These are phyloP conservation scores for Monosporascus cannonballus DNA, from an alignment of 2,329 filamentous ascomycete genomes.

Conservation along the genomic window DNA sequence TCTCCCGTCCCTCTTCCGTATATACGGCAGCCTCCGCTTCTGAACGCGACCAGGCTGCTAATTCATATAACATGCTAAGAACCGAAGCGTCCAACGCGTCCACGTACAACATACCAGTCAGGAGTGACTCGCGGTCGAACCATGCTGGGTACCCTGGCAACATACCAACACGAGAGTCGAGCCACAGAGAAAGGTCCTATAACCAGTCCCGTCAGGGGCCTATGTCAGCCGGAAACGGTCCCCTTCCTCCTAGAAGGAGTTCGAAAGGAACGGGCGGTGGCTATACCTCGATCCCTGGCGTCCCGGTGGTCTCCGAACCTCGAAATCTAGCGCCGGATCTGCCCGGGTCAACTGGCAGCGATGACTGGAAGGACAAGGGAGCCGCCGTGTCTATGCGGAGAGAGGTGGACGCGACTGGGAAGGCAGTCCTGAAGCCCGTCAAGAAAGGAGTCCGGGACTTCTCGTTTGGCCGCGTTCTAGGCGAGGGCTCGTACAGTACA, in stretches of 20 bases:
- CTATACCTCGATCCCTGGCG: conserved; percentile 38
- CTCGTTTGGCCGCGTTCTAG: conserved; percentile 81
- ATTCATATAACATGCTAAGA: conserved; percentile 38
- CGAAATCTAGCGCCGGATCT: conserved; percentile 32
- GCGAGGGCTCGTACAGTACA: conserved; percentile 96
- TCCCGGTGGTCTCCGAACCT: conserved; percentile 31
- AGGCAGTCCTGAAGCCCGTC: conserved; percentile 72
- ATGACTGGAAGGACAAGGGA: conserved; percentile 94
- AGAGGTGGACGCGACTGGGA: conserved; percentile 80
- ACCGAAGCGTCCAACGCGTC: conserved; percentile 55
- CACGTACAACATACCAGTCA: conserved; percentile 46
- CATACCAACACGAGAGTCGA: conserved; percentile 61
- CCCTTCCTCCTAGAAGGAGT: conserved; percentile 67
- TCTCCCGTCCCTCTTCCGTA: conserved; percentile 26
- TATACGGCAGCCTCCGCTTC: conserved; percentile 22
- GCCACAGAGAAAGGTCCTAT: conserved; percentile 64
- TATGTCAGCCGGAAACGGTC: conserved; percentile 46
- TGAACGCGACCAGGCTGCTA: conserved; percentile 28
- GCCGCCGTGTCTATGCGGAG: conserved; percentile 79
- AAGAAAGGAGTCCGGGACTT: conserved; percentile 99
- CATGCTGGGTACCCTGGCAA: conserved; percentile 50
- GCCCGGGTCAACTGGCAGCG: conserved; percentile 54
- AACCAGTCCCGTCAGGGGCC: conserved; percentile 51
- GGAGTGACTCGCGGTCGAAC: conserved; percentile 58
- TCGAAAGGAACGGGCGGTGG: conserved; percentile 65